Percentiles rank a stretch among this genome's conserved stretches.
These are phyloP conservation scores for Eragrostis nindensis DNA, from an alignment of 176 grass and related monocot species.

Conservation along the genomic window DNA sequence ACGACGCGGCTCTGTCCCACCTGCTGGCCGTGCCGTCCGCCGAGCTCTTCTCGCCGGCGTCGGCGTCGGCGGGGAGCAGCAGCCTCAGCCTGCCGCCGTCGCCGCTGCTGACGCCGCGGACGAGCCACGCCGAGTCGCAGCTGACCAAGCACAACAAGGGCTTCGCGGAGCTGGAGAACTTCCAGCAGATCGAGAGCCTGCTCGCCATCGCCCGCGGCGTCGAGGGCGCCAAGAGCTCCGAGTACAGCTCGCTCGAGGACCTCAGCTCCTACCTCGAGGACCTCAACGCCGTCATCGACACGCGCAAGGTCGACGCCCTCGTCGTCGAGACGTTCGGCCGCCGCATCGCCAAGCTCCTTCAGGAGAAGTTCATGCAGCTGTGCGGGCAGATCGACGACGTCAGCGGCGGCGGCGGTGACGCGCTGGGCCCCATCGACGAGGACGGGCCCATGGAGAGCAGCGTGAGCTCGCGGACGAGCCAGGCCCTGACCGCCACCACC, in stretches of 20 bases:
- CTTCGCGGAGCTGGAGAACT: slow-evolving; percentile 80
- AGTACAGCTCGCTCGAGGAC: slow-evolving; percentile 80
- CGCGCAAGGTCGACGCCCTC: slow-evolving; percentile 86
- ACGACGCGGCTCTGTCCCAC: slow-evolving; percentile 24
- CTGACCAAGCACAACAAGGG: slow-evolving; percentile 63
- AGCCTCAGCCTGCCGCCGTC: slow-evolving; percentile 58
- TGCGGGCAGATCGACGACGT: slow-evolving; percentile 79
- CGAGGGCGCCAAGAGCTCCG: slow-evolving; percentile 57
- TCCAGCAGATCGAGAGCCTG: slow-evolving; percentile 70
- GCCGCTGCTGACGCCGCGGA: slow-evolving; percentile 69
- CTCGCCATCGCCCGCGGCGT: slow-evolving; percentile 61
- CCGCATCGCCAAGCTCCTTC: slow-evolving; percentile 77
- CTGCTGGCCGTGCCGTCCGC: slow-evolving; percentile 38
- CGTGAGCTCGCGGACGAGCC: slow-evolving; percentile 58
- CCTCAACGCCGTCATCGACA: slow-evolving; percentile 91
- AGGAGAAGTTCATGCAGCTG: slow-evolving; percentile 96
- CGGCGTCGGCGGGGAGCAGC: background rate
- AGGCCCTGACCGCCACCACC: slow-evolving; percentile 13
- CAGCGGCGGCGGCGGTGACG: slow-evolving; percentile 30
- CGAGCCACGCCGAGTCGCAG: slow-evolving; percentile 68
- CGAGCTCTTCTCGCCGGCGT: slow-evolving; percentile 58
- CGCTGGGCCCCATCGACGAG: slow-evolving; percentile 61
- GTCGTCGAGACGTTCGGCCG: slow-evolving; percentile 96
- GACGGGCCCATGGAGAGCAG: slow-evolving; percentile 59
- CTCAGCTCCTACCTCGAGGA: slow-evolving; percentile 85